These are phyloP conservation scores for Ustilago nuda DNA, from an alignment of 1,284 basidiomycete species.

Conservation along the genomic window DNA sequence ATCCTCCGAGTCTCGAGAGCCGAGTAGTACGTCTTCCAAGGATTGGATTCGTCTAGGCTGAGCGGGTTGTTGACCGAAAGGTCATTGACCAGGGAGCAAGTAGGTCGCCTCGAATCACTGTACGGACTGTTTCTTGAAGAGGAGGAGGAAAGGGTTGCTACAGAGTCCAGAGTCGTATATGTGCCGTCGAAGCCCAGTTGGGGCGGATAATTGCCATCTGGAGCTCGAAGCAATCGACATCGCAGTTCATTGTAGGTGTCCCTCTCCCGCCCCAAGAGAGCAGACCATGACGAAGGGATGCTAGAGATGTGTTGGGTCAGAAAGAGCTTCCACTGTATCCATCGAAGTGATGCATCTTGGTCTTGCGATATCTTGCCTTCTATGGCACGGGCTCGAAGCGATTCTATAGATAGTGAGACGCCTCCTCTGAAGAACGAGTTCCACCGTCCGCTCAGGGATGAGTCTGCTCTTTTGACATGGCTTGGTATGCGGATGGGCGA, in stretches of 20 bases:
- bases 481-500: background rate
- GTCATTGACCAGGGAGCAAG: slow-evolving; percentile 21
- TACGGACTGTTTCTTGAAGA: slow-evolving; percentile 4
- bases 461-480: background rate
- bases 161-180: slow-evolving; percentile 16
- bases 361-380: slow-evolving; percentile 24
- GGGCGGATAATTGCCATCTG: slow-evolving; percentile 54
- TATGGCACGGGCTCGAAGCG: slow-evolving; percentile 23
- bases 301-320: slow-evolving; percentile 46
- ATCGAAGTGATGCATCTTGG: slow-evolving; percentile 35
- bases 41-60: slow-evolving; percentile 62
- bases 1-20: slow-evolving; percentile 48
- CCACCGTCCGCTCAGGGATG: slow-evolving; percentile 24
- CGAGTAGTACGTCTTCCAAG: slow-evolving; percentile 57
- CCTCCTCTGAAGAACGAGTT: slow-evolving; percentile 15
- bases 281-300: slow-evolving; percentile 48
- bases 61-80: slow-evolving; percentile 63
- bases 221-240: slow-evolving; percentile 44
- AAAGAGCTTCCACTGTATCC: slow-evolving; percentile 51
- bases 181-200: slow-evolving; percentile 44
- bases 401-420: slow-evolving; percentile 16
- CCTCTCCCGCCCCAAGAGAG: slow-evolving; percentile 33
- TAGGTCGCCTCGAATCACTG: background rate
- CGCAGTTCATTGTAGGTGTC: slow-evolving; percentile 43
- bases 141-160: background rate